Percentiles rank a stretch among this genome's conserved stretches.
Conservation (phyloP, 352 stramenopile genomes). For the Phytopythium aichiense region DNA sequence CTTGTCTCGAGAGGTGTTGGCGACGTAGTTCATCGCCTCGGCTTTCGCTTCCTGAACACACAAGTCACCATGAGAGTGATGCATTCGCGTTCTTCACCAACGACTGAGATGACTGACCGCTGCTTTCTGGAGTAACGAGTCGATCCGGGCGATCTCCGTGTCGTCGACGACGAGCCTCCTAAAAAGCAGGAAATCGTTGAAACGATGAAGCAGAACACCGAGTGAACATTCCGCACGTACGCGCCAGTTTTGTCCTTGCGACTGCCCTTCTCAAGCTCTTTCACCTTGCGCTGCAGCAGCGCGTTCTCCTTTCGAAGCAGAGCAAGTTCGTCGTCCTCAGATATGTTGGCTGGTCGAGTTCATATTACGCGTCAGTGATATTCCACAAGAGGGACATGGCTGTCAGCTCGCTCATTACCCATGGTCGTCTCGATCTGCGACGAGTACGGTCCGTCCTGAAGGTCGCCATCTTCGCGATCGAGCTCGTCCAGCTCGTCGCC, state of each 20-base stretch:
- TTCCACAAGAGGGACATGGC: not conserved
- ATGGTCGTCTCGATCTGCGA: conserved; percentile 26
- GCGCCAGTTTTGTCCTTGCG: conserved; percentile 38
- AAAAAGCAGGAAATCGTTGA: not conserved
- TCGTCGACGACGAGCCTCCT: conserved; percentile 56
- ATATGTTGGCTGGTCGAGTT: conserved; percentile 6
- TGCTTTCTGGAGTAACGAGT: conserved; percentile 72
- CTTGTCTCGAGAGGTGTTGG: conserved; percentile 75
- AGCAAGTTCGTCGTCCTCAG: conserved; percentile 38
- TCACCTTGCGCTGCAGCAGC: conserved; percentile 66
- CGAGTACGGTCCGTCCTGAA: conserved; percentile 19
- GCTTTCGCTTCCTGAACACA: conserved; percentile 62
- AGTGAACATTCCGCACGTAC: conserved; percentile 12
- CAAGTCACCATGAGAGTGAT: not conserved
- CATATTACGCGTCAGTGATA: not conserved
- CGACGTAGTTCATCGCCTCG: conserved; percentile 67
- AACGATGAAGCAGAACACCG: not conserved
- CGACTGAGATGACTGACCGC: conserved; percentile 18
- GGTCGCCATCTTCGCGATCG: conserved; percentile 7
- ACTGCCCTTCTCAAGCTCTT: conserved; percentile 44
- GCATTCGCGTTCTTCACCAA: not conserved
- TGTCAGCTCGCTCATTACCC: conserved; percentile 14
- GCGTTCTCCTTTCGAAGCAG: conserved; percentile 61
- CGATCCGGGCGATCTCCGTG: conserved; percentile 62
- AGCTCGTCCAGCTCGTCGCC: conserved; percentile 15